A percentile compares a stretch with the other conserved stretches of the same genome.
Evolutionary conservation across 2,329 filamentous ascomycete species (phyloP).

Genomic region (Fusarium sp.): DNA sequence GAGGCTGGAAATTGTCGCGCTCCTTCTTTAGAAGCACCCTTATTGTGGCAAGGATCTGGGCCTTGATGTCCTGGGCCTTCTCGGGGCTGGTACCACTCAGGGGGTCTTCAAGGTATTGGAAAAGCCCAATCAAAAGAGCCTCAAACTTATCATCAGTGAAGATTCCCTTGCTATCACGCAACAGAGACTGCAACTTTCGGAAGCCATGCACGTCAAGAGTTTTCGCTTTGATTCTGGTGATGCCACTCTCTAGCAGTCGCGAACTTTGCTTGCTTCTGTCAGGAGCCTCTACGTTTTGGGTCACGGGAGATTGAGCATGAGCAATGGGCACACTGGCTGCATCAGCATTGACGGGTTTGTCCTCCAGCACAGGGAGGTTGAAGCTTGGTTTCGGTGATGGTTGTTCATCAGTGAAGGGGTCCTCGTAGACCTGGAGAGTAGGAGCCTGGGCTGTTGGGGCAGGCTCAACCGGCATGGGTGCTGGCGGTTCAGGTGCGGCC

Average conservation of each 20-base stretch:
- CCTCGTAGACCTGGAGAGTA: constrained; percentile 68
- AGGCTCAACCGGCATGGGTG: constrained; percentile 13
- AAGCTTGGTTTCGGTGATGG: constrained; percentile 58
- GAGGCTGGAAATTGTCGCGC: constrained; percentile 72
- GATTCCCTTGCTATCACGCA: constrained; percentile 72
- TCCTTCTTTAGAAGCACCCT: constrained; percentile 77
- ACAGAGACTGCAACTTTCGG: constrained; percentile 78
- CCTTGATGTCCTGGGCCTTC: constrained; percentile 77
- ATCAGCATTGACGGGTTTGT: constrained; percentile 70
- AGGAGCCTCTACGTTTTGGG: constrained; percentile 43
- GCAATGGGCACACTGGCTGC: constrained; percentile 48
- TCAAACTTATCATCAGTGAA: constrained; percentile 76
- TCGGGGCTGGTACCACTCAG: constrained; percentile 65
- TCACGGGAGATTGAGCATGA: constrained; percentile 38
- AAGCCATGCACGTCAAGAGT: constrained; percentile 85
- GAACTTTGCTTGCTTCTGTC: constrained; percentile 68
- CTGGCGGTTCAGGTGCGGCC: constrained; percentile 10
- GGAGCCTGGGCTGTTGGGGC: constrained; percentile 23
- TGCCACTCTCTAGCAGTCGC: constrained; percentile 77
- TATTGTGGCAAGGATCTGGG: constrained; percentile 79
- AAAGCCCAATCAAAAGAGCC: constrained; percentile 72
- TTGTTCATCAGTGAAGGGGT: constrained; percentile 66
- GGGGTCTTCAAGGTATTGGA: constrained; percentile 76
- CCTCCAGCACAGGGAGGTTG: constrained; percentile 66
- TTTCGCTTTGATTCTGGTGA: constrained; percentile 75